These are phyloP conservation scores for Tribonema minus DNA, from an alignment of 108 stramenopile genomes.

Conservation along the genomic window DNA sequence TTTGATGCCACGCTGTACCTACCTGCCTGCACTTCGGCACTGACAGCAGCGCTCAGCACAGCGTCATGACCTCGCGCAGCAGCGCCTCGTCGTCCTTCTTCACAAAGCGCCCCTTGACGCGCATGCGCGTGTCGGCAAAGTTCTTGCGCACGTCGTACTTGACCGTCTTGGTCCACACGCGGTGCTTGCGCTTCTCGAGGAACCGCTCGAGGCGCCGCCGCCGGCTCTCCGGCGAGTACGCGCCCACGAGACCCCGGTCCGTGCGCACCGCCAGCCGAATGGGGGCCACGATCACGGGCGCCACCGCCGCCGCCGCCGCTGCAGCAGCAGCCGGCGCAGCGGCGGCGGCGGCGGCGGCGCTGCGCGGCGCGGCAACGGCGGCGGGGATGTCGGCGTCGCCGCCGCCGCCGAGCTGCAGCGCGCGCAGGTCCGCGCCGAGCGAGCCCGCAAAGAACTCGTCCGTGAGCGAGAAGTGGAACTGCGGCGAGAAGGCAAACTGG, in stretches of 20 bases:
- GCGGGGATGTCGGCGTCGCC: neutral
- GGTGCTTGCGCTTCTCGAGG: constrained; percentile 80
- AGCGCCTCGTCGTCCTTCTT: constrained; percentile 97
- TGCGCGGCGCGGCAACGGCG: neutral
- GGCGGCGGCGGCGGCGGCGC: neutral
- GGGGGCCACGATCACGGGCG: neutral
- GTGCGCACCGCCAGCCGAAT: neutral
- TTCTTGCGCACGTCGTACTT: constrained; percentile 98
- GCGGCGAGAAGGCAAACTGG: constrained; percentile 1
- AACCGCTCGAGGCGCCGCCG: constrained; percentile 78
- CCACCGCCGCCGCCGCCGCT: neutral
- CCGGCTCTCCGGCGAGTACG: constrained; percentile 89
- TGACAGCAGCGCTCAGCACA: too few relatives aligned
- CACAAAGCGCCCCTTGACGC: constrained; percentile 96
- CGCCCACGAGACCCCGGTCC: constrained; percentile 85
- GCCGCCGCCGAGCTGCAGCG: neutral
- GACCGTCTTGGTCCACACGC: constrained; percentile 91
- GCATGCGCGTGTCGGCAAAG: constrained; percentile 89
- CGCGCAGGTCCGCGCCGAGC: neutral
- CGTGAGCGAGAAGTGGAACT: constrained; percentile 35
- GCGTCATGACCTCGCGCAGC: constrained; percentile 39
- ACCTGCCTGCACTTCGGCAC: too few relatives aligned
- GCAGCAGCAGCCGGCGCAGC: neutral
- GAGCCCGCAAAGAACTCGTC: neutral
- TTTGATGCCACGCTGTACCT: too few relatives aligned